Evolutionary conservation across 2,329 filamentous ascomycete genomes (phyloP).

Genomic region (Aspergillus versicolor): DNA sequence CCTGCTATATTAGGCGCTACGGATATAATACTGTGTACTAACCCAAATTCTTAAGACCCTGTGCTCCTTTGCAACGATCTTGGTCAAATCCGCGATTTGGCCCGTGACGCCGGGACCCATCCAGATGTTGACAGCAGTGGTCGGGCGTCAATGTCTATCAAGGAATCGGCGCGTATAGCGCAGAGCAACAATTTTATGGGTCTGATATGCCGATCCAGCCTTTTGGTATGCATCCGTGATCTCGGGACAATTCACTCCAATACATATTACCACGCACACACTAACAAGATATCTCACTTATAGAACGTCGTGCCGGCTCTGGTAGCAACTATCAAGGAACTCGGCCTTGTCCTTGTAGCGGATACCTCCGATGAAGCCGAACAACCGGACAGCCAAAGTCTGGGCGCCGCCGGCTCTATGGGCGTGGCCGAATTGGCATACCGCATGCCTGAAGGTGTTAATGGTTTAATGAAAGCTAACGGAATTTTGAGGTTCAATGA

Average conservation of each 20-base stretch:
- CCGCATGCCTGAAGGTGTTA: conserved; percentile 74
- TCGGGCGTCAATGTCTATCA: conserved; percentile 77
- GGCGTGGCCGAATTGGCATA: conserved; percentile 41
- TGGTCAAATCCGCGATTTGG: conserved; percentile 52
- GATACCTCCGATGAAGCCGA: conserved; percentile 68
- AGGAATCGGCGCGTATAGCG: conserved; percentile 89
- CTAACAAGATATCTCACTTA: conserved; percentile 3
- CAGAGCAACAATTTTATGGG: conserved; percentile 99
- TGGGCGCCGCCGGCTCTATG: conserved; percentile 25
- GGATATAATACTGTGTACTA: not conserved
- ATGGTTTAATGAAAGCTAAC: conserved; percentile 80
- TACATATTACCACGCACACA: not conserved
- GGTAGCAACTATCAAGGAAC: conserved; percentile 89
- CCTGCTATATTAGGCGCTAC: not conserved
- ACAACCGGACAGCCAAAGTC: conserved; percentile 25
- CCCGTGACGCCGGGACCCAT: conserved; percentile 36
- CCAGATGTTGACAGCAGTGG: conserved; percentile 60
- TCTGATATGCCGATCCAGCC: conserved; percentile 79
- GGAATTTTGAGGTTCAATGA: conserved; percentile 92
- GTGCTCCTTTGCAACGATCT: conserved; percentile 94
- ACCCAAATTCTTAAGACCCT: conserved; percentile 57
- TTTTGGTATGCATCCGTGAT: conserved; percentile 64
- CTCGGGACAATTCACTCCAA: conserved; percentile 1
- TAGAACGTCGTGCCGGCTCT: conserved; percentile 92
- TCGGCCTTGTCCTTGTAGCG: conserved; percentile 86